phyloP scores from a whole-genome alignment of 306 rosid species.

The Quillaja saponaria region DNA sequence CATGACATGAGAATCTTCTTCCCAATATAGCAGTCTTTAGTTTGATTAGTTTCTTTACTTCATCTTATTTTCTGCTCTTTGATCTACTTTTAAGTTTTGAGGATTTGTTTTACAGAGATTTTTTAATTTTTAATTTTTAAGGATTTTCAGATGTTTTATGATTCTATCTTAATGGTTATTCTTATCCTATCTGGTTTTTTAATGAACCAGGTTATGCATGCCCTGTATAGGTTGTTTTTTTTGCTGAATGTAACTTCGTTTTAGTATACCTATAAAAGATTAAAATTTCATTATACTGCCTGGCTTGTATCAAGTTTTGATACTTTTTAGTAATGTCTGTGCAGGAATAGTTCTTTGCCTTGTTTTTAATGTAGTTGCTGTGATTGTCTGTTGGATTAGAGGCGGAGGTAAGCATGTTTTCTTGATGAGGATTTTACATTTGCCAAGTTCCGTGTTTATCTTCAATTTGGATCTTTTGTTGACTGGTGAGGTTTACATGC shows the following conservation, averaged over 20 bases:
- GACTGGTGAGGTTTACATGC: constrained; percentile 30
- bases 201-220: too few species aligned
- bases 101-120: too few species aligned
- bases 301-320: neutral
- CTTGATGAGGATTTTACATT: constrained; percentile 15
- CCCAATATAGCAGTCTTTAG: neutral
- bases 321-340: constrained; percentile 17
- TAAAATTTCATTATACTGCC: too few species aligned
- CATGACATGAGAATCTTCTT: neutral
- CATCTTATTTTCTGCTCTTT: too few species aligned
- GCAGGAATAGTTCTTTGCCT: constrained; percentile 94
- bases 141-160: neutral
- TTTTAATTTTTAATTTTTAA: too few species aligned
- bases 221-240: too few species aligned
- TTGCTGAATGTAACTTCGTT: too few species aligned
- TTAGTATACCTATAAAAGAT: too few species aligned
- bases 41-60: too few species aligned
- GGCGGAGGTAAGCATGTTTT: constrained; percentile 76
- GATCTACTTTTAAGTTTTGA: too few species aligned
- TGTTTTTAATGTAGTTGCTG: constrained; percentile 76
- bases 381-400: constrained; percentile 77
- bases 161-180: too few species aligned
- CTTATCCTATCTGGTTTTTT: too few species aligned
- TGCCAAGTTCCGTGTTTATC: constrained; percentile 16
- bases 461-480: constrained; percentile 25